Conservation (phyloP, 2,329 filamentous ascomycete genomes). For the Pseudogymnoascus sp. region DNA sequence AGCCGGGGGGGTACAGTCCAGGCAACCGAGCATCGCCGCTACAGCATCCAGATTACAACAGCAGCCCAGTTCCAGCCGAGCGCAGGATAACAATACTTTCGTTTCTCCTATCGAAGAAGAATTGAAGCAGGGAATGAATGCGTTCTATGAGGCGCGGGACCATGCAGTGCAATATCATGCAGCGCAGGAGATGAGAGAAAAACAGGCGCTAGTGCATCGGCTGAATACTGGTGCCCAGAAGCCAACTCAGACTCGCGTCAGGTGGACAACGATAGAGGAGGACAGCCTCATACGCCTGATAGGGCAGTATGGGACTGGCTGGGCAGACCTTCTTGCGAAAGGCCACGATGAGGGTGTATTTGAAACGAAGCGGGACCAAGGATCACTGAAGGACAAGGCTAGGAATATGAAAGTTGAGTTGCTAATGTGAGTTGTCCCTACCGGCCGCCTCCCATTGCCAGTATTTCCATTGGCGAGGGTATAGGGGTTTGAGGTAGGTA, state of each 20-base stretch:
- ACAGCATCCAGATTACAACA: not conserved
- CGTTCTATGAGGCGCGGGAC: not conserved
- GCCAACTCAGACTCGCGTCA: slow-evolving; percentile 15
- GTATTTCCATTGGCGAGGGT: slow-evolving; percentile 5
- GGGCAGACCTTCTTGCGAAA: slow-evolving; percentile 36
- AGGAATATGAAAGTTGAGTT: slow-evolving; percentile 42
- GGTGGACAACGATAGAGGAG: slow-evolving; percentile 34
- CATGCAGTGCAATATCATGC: not conserved
- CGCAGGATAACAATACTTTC: not conserved
- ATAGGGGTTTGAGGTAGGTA: not conserved
- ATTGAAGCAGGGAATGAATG: not conserved
- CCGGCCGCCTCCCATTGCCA: not conserved
- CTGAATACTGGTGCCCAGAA: not conserved
- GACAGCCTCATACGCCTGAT: slow-evolving; percentile 42
- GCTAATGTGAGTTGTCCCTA: slow-evolving; percentile 31
- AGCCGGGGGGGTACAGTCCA: not conserved
- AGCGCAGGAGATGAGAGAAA: not conserved
- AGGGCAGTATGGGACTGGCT: slow-evolving; percentile 36
- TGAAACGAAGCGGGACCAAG: slow-evolving; percentile 32
- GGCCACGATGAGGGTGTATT: slow-evolving; percentile 24
- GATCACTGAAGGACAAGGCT: slow-evolving; percentile 47
- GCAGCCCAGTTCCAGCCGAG: not conserved
- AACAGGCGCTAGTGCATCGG: not conserved
- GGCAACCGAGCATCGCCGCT: not conserved
- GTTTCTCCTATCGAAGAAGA: not conserved